A percentile compares a stretch with the other conserved stretches of the same genome.
phyloP scores from a whole-genome alignment of 768 basidiomycete species.

The Lactarius indigo region DNA sequence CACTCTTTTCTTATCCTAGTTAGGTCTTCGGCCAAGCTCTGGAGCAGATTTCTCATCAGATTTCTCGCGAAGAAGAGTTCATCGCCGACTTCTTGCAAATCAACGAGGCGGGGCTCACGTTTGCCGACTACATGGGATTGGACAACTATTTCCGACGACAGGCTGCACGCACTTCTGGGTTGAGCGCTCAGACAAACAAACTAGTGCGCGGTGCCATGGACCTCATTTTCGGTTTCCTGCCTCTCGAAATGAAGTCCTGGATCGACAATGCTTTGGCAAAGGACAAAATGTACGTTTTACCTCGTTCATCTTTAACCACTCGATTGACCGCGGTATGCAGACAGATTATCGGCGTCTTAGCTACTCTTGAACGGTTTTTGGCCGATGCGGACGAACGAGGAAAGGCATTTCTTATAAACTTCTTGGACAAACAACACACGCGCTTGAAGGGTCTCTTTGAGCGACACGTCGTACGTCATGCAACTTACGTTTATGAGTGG shows the following conservation, averaged over 20 bases:
- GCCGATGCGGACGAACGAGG: conserved; percentile 76
- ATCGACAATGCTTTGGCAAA: conserved; percentile 71
- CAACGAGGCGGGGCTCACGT: conserved; percentile 83
- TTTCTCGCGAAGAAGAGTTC: conserved; percentile 86
- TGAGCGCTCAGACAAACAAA: conserved; percentile 69
- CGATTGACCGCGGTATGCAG: conserved; percentile 38
- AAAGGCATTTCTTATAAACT: conserved; percentile 64
- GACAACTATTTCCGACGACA: conserved; percentile 94
- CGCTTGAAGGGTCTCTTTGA: conserved; percentile 75
- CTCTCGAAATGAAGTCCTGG: conserved; percentile 79
- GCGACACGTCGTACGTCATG: conserved; percentile 58
- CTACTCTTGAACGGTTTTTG: conserved; percentile 71
- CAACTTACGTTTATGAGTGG: background rate
- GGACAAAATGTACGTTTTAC: conserved; percentile 62
- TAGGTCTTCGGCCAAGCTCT: conserved; percentile 76
- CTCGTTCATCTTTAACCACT: background rate
- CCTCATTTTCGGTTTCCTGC: conserved; percentile 90
- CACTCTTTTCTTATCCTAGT: background rate
- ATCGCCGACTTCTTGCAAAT: conserved; percentile 91
- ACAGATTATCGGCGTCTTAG: conserved; percentile 81
- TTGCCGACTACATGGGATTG: conserved; percentile 91
- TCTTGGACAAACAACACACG: conserved; percentile 80
- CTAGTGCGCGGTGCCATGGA: conserved; percentile 89
- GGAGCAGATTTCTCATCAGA: conserved; percentile 67
- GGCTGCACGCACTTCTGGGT: conserved; percentile 67